phyloP scores from a whole-genome alignment of 2,329 filamentous ascomycete genomes.

The Bipolaris gigantea region DNA sequence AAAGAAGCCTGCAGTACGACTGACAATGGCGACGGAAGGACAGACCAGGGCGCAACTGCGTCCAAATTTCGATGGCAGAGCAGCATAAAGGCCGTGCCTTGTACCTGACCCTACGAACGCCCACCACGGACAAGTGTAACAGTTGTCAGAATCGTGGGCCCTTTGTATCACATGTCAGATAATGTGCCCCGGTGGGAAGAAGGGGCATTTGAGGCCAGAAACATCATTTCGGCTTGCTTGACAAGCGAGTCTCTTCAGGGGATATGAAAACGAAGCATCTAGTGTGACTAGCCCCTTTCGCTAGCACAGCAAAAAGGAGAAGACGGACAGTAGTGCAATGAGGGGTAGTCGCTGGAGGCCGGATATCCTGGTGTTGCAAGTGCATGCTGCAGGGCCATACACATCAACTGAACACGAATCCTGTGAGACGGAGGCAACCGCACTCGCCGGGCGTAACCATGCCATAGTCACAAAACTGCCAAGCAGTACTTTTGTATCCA shows the following conservation, averaged over 20 bases:
- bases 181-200: background rate
- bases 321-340: background rate
- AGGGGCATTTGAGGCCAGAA: background rate
- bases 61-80: background rate
- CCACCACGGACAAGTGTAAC: conserved; percentile 1
- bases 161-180: conserved; percentile 13
- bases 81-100: background rate
- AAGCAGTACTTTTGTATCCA: conserved; percentile 9
- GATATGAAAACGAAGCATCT: background rate
- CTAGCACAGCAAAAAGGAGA: background rate
- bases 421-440: conserved; percentile 1
- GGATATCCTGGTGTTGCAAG: background rate
- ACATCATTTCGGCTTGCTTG: background rate
- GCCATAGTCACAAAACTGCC: conserved; percentile 4
- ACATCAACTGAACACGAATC: background rate
- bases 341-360: background rate
- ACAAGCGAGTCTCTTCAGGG: background rate
- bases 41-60: background rate
- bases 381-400: background rate
- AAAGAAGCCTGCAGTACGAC: conserved; percentile 16
- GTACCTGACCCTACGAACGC: background rate
- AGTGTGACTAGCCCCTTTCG: background rate
- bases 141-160: background rate
- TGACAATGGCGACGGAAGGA: conserved; percentile 6
- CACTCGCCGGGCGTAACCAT: conserved; percentile 6